Evolutionary conservation across 23 red algal species (phyloP).

Genomic region (Gracilaria caudata): DNA sequence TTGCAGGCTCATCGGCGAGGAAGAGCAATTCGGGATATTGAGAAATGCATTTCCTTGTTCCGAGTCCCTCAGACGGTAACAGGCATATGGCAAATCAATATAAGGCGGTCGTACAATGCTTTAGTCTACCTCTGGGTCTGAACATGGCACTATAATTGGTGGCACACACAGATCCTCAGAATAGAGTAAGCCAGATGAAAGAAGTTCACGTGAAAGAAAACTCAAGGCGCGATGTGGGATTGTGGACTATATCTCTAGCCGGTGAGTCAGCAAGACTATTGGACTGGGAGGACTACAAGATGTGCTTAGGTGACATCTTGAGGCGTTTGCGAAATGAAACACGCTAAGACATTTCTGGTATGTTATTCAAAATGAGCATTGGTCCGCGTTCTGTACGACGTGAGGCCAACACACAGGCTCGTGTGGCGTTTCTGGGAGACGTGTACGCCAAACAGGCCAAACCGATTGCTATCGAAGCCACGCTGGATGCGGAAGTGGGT

Average conservation of each 20-base stretch:
- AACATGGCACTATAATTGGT: slow-evolving; percentile 44
- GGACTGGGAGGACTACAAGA: slow-evolving; percentile 36
- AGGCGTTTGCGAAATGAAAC: slow-evolving; percentile 7
- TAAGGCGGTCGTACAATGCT: slow-evolving; percentile 26
- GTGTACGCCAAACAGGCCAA: slow-evolving; percentile 41
- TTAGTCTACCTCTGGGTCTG: slow-evolving; percentile 41
- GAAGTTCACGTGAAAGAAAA: slow-evolving; percentile 24
- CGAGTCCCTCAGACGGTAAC: neutral
- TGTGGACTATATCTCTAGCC: slow-evolving; percentile 33
- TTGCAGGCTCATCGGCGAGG: slow-evolving; percentile 69
- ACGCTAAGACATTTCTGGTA: neutral
- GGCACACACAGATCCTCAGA: neutral
- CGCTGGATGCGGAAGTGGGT: slow-evolving; percentile 3
- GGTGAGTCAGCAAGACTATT: slow-evolving; percentile 32
- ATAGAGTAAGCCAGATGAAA: neutral
- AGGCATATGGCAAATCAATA: neutral
- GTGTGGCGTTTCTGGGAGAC: slow-evolving; percentile 54
- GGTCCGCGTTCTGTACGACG: slow-evolving; percentile 52
- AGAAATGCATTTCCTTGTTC: slow-evolving; percentile 24
- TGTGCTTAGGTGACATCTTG: neutral
- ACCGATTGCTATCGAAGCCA: slow-evolving; percentile 6
- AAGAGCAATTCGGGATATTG: slow-evolving; percentile 47
- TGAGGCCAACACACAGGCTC: slow-evolving; percentile 52
- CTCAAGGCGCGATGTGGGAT: slow-evolving; percentile 27
- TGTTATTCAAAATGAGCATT: slow-evolving; percentile 62